Percentiles rank a stretch among this genome's conserved stretches.
Conservation (phyloP, 139 green algal species). For the Medakamo hakoo region DNA sequence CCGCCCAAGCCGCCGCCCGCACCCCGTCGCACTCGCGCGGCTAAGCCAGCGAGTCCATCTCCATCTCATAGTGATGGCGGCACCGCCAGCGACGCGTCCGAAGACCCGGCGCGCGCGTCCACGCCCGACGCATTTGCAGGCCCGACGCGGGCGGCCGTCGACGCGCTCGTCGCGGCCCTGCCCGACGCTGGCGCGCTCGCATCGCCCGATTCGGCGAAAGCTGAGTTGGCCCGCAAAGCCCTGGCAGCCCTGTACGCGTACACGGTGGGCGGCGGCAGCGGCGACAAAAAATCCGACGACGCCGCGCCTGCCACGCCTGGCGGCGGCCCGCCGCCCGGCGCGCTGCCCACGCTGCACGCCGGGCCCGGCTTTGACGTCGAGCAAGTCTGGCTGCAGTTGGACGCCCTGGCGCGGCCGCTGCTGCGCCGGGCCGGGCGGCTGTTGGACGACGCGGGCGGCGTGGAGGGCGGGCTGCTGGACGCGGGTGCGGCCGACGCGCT, state of each 20-base stretch:
- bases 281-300: too few species aligned
- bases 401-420: slow-evolving; percentile 4
- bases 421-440: slow-evolving; percentile 8
- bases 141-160: background rate
- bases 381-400: slow-evolving; percentile 32
- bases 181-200: background rate
- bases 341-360: background rate
- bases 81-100: too few species aligned
- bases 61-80: too few species aligned
- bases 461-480: slow-evolving; percentile 8
- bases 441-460: slow-evolving; percentile 5
- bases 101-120: too few species aligned
- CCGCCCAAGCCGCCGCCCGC: background rate
- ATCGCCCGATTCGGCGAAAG: background rate
- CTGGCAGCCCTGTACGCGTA: background rate
- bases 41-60: too few species aligned
- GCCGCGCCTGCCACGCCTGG: background rate
- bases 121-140: background rate
- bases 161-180: background rate
- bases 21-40: too few species aligned
- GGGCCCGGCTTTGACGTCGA: background rate
- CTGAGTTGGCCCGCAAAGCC: background rate
- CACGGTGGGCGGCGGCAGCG: too few species aligned
- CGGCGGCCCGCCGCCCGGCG: too few species aligned
- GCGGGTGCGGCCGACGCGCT: slow-evolving; percentile 10